Percentiles rank a stretch among this genome's conserved stretches.
phyloP scores from a whole-genome alignment of 306 rosid species.

The Carpinus fangiana region DNA sequence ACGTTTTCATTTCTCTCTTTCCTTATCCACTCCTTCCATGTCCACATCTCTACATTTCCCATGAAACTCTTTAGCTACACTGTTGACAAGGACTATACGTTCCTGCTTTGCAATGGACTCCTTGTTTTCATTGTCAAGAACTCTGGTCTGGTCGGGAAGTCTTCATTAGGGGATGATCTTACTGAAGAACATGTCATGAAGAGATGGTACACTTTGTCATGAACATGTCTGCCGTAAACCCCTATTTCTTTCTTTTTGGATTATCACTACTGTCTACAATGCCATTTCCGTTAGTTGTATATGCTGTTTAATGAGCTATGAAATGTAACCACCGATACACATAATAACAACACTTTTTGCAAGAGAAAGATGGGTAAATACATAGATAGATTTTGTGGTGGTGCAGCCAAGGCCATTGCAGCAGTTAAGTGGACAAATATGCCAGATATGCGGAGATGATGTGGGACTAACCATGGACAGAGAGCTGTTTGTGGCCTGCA shows the following conservation, averaged over 20 bases:
- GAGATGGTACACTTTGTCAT: no score
- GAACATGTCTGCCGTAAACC: constrained; percentile 51
- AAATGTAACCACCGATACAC: background rate
- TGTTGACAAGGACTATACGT: constrained; percentile 53
- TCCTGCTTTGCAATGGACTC: constrained; percentile 69
- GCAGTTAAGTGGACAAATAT: constrained; percentile 33
- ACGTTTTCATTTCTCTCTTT: constrained; percentile 32
- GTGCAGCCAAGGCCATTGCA: constrained; percentile 36
- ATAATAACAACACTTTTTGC: background rate
- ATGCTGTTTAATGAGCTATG: background rate
- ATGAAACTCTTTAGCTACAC: constrained; percentile 30
- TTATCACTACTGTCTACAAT: background rate
- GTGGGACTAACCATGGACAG: constrained; percentile 47
- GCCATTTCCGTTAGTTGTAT: no score
- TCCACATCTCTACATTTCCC: constrained; percentile 25
- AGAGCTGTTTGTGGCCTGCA: constrained; percentile 69
- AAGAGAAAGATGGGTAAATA: background rate
- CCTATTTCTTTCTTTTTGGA: background rate
- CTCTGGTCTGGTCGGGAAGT: constrained; percentile 38
- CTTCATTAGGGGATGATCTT: constrained; percentile 22
- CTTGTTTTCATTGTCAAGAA: constrained; percentile 43
- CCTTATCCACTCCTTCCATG: constrained; percentile 28
- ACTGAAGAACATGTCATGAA: background rate
- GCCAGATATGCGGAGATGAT: constrained; percentile 67
- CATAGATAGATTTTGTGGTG: background rate